A percentile compares a stretch with the other conserved stretches of the same genome.
Evolutionary conservation across 345 rosid genomes (phyloP).

Genomic region (Moringa oleifera): DNA sequence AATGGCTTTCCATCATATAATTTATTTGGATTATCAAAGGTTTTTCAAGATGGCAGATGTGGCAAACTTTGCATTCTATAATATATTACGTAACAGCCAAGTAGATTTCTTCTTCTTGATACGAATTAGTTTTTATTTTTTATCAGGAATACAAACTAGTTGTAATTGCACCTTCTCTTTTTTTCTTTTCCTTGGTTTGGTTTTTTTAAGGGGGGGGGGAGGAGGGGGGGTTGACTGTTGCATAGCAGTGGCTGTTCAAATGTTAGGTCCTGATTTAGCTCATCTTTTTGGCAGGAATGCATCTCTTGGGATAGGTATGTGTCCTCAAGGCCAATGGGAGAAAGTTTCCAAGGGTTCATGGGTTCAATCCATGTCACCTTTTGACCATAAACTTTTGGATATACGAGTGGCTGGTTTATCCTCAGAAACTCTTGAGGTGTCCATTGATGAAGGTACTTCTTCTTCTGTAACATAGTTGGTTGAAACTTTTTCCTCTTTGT

Average conservation of each 20-base stretch:
- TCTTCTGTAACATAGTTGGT: neutral
- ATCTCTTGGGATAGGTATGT: conserved; percentile 78
- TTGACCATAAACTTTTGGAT: conserved; percentile 72
- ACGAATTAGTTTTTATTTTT: neutral
- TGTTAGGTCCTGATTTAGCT: too few relatives aligned
- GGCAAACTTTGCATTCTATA: neutral
- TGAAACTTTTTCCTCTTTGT: conserved; percentile 3
- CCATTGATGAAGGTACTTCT: conserved; percentile 58
- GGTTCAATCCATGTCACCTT: conserved; percentile 83
- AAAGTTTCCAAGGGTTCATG: conserved; percentile 68
- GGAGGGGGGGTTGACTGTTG: too few relatives aligned
- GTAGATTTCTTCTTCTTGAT: neutral
- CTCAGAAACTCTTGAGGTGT: conserved; percentile 39
- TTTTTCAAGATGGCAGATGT: neutral
- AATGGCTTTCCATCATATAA: neutral
- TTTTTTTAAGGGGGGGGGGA: too few relatives aligned
- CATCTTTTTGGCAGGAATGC: conserved; percentile 44
- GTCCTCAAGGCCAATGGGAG: conserved; percentile 73
- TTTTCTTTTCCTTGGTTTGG: too few relatives aligned
- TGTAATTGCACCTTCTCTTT: neutral
- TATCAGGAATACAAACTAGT: neutral
- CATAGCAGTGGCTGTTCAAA: too few relatives aligned
- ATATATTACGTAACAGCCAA: neutral
- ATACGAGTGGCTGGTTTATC: conserved; percentile 46
- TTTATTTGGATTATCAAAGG: neutral